These are phyloP conservation scores for Colletotrichum eleusines DNA, from an alignment of 2,329 filamentous ascomycete genomes.

Conservation along the genomic window DNA sequence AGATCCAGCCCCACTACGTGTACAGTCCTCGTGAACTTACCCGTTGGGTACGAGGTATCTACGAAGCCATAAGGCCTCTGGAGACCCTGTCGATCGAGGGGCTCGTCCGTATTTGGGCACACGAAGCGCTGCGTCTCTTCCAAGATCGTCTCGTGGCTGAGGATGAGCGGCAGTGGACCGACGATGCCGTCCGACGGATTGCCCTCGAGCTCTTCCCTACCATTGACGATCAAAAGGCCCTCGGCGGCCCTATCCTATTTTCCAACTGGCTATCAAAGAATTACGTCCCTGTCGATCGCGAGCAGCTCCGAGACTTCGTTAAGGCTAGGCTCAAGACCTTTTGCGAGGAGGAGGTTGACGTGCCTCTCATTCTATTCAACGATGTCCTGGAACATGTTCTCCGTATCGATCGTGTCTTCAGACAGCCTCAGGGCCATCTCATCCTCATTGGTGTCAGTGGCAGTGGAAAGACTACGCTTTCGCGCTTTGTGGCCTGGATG, in stretches of 20 bases:
- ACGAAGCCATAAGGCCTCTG: slow-evolving; percentile 94
- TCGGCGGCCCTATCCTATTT: slow-evolving; percentile 94
- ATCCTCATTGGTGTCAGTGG: slow-evolving; percentile 99
- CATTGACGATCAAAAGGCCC: slow-evolving; percentile 89
- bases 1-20: slow-evolving; percentile 98
- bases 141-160: slow-evolving; percentile 96
- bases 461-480: slow-evolving; percentile 97
- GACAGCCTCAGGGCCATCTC: slow-evolving; percentile 96
- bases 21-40: slow-evolving; percentile 99
- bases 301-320: slow-evolving; percentile 95
- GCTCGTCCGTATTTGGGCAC: slow-evolving; percentile 95
- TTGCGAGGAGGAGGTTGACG: slow-evolving; percentile 99
- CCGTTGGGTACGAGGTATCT: slow-evolving; percentile 96
- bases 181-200: slow-evolving; percentile 86
- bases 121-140: slow-evolving; percentile 95
- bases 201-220: slow-evolving; percentile 93
- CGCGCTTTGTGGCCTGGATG: slow-evolving; percentile 99
- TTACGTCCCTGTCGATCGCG: slow-evolving; percentile 95
- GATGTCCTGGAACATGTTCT: slow-evolving; percentile 98
- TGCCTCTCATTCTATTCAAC: slow-evolving; percentile 98
- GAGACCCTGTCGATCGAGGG: slow-evolving; percentile 91
- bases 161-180: slow-evolving; percentile 95
- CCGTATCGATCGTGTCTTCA: slow-evolving; percentile 97
- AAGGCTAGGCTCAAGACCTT: slow-evolving; percentile 97
- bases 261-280: slow-evolving; percentile 99